Evolutionary conservation across 1,284 basidiomycete genomes (phyloP), one percentile per base, ranked within the genome.

Genomic region (Trichosporon sp.): DNA sequence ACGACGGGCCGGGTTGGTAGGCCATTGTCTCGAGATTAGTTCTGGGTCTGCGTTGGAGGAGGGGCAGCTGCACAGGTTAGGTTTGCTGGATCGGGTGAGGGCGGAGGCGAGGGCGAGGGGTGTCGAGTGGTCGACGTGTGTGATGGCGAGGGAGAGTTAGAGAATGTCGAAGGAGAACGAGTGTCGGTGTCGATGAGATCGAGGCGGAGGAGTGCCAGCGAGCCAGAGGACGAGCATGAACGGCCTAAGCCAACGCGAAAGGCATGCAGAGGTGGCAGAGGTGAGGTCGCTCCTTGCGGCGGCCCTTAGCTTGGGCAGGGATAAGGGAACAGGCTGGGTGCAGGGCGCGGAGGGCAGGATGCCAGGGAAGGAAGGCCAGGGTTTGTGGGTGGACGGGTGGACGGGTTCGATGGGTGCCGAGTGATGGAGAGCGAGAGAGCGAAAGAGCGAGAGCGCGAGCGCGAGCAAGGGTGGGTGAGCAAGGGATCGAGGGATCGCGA

Each of bases 1-100:
- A 70, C 27, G 74, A 74, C 5, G 75, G 74, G 51, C 74, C 73
- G n/a, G 73, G 70, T 62, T 73, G 70, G 69, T 76, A 76, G 21
- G 76, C 65, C 75, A 76, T 76, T 21, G 29, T 70, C 69, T 18
- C 6, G 13, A 6, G 25, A 18, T 11, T 11, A 7, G 31, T 9
- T 6, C n/a, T 21, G 64, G 51, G 31, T 8, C 15, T 27, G 15
- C 11, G 11, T 29, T 5, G 64, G 23, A 51, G n/a, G n/a, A 13
- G 47, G 47, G 47, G n/a, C 47, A 21, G 18, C 47, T 51, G 47
- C 31, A 21, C 25, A 53, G 56, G 21, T 58, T 15, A 18, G 29
- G 13, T n/a, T 29, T 29, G 29, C 29, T 29, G 53, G 25, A 31
- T 31, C 56, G 15, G 15, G 18, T 32, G 56, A 9, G 56, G 31